A percentile compares a stretch with the other conserved stretches of the same genome.
These are phyloP conservation scores for Paracoccidioides lutzii DNA, from an alignment of 2,329 filamentous ascomycete genomes.

Conservation along the genomic window DNA sequence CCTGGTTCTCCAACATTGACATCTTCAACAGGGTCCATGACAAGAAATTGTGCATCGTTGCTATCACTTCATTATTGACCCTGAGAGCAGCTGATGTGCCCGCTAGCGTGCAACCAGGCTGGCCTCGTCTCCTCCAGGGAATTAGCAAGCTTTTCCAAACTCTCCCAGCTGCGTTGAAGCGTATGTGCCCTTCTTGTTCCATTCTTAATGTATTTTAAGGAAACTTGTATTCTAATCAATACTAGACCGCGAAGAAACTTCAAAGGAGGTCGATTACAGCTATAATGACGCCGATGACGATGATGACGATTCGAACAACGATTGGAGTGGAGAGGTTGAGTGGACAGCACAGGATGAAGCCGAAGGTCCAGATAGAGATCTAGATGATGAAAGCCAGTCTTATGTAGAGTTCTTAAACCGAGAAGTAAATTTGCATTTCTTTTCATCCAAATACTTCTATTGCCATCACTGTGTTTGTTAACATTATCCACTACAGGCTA, in stretches of 20 bases:
- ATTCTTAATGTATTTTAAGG: not conserved
- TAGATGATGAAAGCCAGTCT: constrained; percentile 80
- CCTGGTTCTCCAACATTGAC: constrained; percentile 96
- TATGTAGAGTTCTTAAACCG: constrained; percentile 94
- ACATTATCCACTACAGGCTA: constrained; percentile 42
- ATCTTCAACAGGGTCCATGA: constrained; percentile 89
- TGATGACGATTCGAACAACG: constrained; percentile 68
- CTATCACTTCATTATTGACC: constrained; percentile 74
- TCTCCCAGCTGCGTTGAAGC: constrained; percentile 73
- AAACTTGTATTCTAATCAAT: not conserved
- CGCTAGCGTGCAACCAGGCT: constrained; percentile 83
- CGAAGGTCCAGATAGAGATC: constrained; percentile 49
- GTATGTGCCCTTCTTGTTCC: constrained; percentile 35
- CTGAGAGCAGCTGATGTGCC: constrained; percentile 72
- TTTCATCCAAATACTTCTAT: not conserved
- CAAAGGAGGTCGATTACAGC: constrained; percentile 72
- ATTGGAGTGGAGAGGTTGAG: constrained; percentile 66
- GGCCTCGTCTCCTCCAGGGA: constrained; percentile 80
- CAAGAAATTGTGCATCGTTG: constrained; percentile 95
- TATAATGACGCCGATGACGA: constrained; percentile 63
- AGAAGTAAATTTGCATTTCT: constrained; percentile 45
- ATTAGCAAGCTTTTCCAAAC: constrained; percentile 87
- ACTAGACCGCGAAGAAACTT: constrained; percentile 74
- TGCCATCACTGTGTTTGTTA: constrained; percentile 5
- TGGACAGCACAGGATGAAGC: constrained; percentile 52